Percentiles rank a stretch among this genome's conserved stretches.
Conservation (phyloP, 768 basidiomycete species). For the Mrakia hoshinonis region DNA sequence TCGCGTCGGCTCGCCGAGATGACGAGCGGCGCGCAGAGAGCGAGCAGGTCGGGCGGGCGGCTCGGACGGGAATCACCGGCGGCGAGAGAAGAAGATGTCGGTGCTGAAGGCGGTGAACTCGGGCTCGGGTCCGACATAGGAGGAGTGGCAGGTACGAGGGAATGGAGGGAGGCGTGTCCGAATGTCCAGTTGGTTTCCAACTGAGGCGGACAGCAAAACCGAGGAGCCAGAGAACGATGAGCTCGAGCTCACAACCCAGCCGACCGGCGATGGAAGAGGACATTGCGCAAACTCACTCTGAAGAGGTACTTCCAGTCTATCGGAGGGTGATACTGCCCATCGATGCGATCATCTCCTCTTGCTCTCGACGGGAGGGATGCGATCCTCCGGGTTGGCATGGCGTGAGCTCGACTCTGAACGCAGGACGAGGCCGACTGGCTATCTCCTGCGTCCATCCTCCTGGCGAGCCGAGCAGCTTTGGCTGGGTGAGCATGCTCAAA, state of each 20-base stretch:
- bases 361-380: background rate
- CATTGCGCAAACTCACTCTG: constrained; percentile 11
- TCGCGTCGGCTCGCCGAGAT: too few species aligned
- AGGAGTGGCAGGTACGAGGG: background rate
- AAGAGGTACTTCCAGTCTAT: constrained; percentile 25
- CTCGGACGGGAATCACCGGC: background rate
- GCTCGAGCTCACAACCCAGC: too few species aligned
- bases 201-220: background rate
- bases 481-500: background rate
- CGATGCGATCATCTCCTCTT: background rate
- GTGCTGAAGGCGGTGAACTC: background rate
- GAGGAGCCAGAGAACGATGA: too few species aligned
- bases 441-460: too few species aligned
- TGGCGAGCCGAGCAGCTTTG: background rate
- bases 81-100: background rate
- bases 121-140: background rate
- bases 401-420: background rate
- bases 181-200: constrained; percentile 21
- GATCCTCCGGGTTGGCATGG: background rate
- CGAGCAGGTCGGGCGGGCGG: background rate
- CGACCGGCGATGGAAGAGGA: too few species aligned
- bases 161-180: background rate
- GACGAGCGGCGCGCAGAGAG: background rate
- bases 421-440: too few species aligned
- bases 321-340: background rate